phyloP scores from a whole-genome alignment of 352 stramenopile species.

The Phytophthora vignae region DNA sequence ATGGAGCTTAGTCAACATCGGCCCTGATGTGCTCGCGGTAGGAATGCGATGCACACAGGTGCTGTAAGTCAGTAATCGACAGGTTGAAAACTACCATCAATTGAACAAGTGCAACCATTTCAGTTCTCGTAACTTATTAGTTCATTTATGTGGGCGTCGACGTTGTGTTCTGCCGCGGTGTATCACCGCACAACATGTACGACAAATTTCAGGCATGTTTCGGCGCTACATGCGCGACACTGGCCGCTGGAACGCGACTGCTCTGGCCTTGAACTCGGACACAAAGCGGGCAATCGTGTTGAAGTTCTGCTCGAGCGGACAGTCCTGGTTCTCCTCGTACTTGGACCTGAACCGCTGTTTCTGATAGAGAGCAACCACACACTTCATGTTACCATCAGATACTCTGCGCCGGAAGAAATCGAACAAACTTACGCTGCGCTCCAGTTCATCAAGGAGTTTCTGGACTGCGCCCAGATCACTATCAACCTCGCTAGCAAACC shows the following conservation, averaged over 20 bases:
- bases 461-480: constrained; percentile 26
- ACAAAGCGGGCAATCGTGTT: constrained; percentile 34
- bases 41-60: background rate
- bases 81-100: background rate
- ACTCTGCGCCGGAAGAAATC: background rate
- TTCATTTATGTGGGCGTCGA: no score
- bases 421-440: constrained; percentile 30
- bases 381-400: background rate
- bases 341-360: constrained; percentile 26
- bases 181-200: no score
- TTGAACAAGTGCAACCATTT: background rate
- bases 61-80: background rate
- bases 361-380: constrained; percentile 11
- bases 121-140: background rate
- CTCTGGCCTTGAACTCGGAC: constrained; percentile 23
- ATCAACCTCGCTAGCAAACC: constrained; percentile 35
- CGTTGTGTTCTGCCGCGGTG: no score
- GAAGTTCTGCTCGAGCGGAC: constrained; percentile 27
- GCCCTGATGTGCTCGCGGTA: background rate
- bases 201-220: no score
- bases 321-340: constrained; percentile 33
- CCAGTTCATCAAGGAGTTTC: constrained; percentile 26
- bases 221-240: background rate
- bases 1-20: constrained; percentile 6
- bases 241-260: constrained; percentile 1